Evolutionary conservation across 768 basidiomycete species (phyloP).

Genomic region (Pleurotus tuber-regium): DNA sequence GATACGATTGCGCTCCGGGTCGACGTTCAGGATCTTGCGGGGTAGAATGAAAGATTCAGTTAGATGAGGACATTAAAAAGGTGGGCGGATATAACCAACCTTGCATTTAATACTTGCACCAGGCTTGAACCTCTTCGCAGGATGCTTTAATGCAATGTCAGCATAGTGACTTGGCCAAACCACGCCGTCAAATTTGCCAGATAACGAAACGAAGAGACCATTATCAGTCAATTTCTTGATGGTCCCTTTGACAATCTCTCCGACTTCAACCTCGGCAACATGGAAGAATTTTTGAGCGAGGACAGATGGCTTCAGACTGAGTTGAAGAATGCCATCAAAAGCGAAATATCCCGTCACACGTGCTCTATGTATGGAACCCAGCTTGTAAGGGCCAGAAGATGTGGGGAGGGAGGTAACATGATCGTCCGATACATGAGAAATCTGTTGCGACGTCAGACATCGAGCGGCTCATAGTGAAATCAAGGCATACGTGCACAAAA

Average conservation of each 20-base stretch:
- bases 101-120: slow-evolving; percentile 83
- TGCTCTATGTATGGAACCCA: slow-evolving; percentile 76
- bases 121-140: slow-evolving; percentile 84
- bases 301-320: slow-evolving; percentile 82
- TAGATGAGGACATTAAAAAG: slow-evolving; percentile 7
- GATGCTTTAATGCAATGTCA: slow-evolving; percentile 92
- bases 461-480: slow-evolving; percentile 9
- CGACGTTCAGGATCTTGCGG: slow-evolving; percentile 73
- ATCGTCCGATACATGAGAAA: slow-evolving; percentile 91
- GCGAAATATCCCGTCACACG: slow-evolving; percentile 84
- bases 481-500: slow-evolving; percentile 77
- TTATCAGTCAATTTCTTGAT: slow-evolving; percentile 82
- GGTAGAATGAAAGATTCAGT: not conserved
- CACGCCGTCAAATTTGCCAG: slow-evolving; percentile 87
- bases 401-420: slow-evolving; percentile 77
- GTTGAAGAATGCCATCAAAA: slow-evolving; percentile 84
- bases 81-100: slow-evolving; percentile 42
- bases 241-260: slow-evolving; percentile 83
- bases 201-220: slow-evolving; percentile 81
- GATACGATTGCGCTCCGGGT: slow-evolving; percentile 78
- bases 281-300: slow-evolving; percentile 86
- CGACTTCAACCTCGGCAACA: slow-evolving; percentile 78
- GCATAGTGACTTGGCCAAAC: slow-evolving; percentile 95
- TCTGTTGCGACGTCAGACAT: slow-evolving; percentile 43
- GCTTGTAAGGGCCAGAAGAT: slow-evolving; percentile 76